Percentiles rank a stretch among this genome's conserved stretches.
phyloP scores from a whole-genome alignment of 208 protist species.

The Sergeia podlipaevii region DNA sequence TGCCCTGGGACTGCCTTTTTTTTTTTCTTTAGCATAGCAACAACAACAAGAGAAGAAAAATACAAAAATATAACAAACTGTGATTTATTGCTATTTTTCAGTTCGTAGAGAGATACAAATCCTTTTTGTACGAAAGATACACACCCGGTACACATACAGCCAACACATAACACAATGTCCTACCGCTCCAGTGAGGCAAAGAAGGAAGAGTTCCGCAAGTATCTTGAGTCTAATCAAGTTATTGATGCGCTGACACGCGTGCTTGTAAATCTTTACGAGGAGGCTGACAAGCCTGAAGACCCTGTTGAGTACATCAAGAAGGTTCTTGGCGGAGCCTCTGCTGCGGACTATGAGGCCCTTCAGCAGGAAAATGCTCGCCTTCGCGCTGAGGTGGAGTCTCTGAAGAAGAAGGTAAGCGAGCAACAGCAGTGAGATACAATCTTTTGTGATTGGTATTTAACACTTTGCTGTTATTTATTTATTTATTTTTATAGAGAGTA shows the following conservation, averaged over 20 bases:
- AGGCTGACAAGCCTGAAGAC: slow-evolving; percentile 90
- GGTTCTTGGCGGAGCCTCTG: slow-evolving; percentile 86
- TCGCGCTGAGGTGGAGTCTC: slow-evolving; percentile 72
- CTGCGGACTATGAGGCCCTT: slow-evolving; percentile 82
- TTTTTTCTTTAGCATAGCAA: too few species aligned
- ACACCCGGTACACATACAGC: too few species aligned
- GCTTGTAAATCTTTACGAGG: slow-evolving; percentile 92
- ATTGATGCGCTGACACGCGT: slow-evolving; percentile 92
- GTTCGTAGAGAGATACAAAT: neutral
- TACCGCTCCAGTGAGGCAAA: slow-evolving; percentile 92
- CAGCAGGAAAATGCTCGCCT: slow-evolving; percentile 84
- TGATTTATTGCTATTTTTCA: slow-evolving; percentile 3
- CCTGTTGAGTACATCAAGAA: slow-evolving; percentile 93
- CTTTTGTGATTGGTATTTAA: too few species aligned
- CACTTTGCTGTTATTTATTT: too few species aligned
- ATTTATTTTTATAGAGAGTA: too few species aligned
- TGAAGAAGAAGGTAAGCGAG: slow-evolving; percentile 74
- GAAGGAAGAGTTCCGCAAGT: slow-evolving; percentile 95
- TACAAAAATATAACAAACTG: too few species aligned
- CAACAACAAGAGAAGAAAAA: too few species aligned
- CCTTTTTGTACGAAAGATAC: too few species aligned
- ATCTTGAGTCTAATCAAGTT: slow-evolving; percentile 90
- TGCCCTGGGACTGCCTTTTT: too few species aligned
- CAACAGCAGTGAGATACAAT: slow-evolving; percentile 32
- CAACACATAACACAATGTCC: slow-evolving; percentile 44